These are phyloP conservation scores for Myriangium duriaei DNA, from an alignment of 2,329 filamentous ascomycete species.

Conservation along the genomic window DNA sequence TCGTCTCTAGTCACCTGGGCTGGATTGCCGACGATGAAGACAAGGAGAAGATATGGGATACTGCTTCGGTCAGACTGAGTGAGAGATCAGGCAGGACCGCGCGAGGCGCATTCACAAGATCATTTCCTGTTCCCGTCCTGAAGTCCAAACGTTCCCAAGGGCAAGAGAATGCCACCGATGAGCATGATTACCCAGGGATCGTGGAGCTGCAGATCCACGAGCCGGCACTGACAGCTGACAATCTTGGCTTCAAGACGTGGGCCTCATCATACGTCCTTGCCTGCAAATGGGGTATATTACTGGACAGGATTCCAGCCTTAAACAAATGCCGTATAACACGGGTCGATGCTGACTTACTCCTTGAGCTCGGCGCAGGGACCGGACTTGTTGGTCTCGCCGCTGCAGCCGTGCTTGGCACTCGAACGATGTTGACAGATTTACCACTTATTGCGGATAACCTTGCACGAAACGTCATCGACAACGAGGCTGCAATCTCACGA, in stretches of 20 bases:
- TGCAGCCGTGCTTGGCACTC: slow-evolving; percentile 53
- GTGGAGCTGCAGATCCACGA: slow-evolving; percentile 50
- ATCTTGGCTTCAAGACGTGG: slow-evolving; percentile 91
- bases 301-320: slow-evolving; percentile 5
- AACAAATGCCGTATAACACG: slow-evolving; percentile 11
- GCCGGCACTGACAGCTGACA: slow-evolving; percentile 76
- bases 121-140: slow-evolving; percentile 30
- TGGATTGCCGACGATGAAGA: slow-evolving; percentile 59
- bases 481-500: slow-evolving; percentile 42
- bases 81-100: slow-evolving; percentile 72
- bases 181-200: background rate
- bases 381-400: slow-evolving; percentile 82
- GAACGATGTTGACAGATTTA: slow-evolving; percentile 69
- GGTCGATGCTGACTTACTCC: slow-evolving; percentile 24
- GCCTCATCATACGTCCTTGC: slow-evolving; percentile 79
- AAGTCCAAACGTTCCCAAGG: slow-evolving; percentile 14
- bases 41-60: slow-evolving; percentile 60
- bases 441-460: slow-evolving; percentile 76
- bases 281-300: slow-evolving; percentile 45
- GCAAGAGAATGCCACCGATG: slow-evolving; percentile 8
- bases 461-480: slow-evolving; percentile 56
- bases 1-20: slow-evolving; percentile 52
- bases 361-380: slow-evolving; percentile 84
- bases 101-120: slow-evolving; percentile 50
- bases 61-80: slow-evolving; percentile 66